Evolutionary conservation across 768 basidiomycete genomes (phyloP), one percentile per base, ranked within the genome.

Genomic region (Phanerochaete carnosa): DNA sequence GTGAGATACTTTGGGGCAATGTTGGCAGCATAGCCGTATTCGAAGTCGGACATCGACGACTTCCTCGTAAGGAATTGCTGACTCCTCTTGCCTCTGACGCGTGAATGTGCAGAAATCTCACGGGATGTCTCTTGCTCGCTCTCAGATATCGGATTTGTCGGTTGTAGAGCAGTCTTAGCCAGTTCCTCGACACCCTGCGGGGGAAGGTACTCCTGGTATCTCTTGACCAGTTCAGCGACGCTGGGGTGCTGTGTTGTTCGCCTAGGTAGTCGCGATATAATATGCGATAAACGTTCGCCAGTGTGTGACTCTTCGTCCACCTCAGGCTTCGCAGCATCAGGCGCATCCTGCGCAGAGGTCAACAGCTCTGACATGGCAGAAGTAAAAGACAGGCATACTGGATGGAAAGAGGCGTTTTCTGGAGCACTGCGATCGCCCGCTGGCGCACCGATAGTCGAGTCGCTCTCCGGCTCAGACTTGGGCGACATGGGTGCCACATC

Each of bases 1-100:
- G 83, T 84, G 25, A 88, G 76, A 65, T 92, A 88, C 64, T 83
- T 81, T 1, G 93, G 89, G 1, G 92, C 94, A 60, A 94, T 87
- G 68, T 95, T 95, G n/a, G 88, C 91, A 3, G 94, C 94, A 74
- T 95, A 96, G 50, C 94, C 86, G 58, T 90, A 85, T 74, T 96
- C 95, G 57, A 93, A 93, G 69, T 96, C 95, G 6, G 94, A 95
- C 11, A 80, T 79, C 9, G 88, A 87, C 39, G 84, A 74, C 63
- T 85, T 85, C 68, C 78, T 81, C 15, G 74, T 66, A 45, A 80
- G 73, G 49, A 79, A 65, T 39, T 79, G 81, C 66, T 85, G 83
- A 60, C 83, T 79, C 33, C 77, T 77, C 64, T 79, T 83, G 63
- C 69, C 79, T 37, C 85, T 80, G 22, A 76, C 57, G 5, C 77